These are phyloP conservation scores for Termitomyces sp. DNA, from an alignment of 768 basidiomycete species.

Conservation along the genomic window DNA sequence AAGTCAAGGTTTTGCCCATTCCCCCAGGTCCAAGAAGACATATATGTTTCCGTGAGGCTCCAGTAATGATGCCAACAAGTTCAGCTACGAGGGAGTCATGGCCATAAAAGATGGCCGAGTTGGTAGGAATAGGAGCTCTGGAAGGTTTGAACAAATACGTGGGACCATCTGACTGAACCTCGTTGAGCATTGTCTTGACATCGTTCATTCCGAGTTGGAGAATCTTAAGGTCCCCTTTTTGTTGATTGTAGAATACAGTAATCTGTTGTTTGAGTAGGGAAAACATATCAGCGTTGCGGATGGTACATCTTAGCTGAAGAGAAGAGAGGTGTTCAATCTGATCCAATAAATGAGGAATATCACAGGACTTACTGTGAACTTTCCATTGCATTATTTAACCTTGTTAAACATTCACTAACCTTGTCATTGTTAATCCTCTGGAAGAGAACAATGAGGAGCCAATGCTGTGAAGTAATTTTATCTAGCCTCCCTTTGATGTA, in stretches of 20 bases:
- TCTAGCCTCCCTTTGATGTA: not conserved
- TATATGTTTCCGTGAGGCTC: not conserved
- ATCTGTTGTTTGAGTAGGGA: not conserved
- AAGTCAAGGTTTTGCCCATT: conserved; percentile 36
- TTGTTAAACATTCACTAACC: not conserved
- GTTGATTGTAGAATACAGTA: not conserved
- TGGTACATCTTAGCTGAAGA: not conserved
- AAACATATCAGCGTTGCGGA: not conserved
- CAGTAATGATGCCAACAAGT: not conserved
- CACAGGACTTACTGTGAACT: not conserved
- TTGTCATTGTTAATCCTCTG: not conserved
- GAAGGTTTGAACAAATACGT: not conserved
- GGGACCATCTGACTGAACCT: not conserved
- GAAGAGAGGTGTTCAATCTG: not conserved
- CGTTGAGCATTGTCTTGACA: not conserved
- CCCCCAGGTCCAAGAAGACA: conserved; percentile 22
- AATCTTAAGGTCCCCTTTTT: not conserved
- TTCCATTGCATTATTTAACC: not conserved
- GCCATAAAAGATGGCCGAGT: not conserved
- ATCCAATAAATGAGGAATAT: not conserved
- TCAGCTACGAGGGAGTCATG: not conserved
- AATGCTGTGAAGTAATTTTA: not conserved
- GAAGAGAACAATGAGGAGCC: not conserved
- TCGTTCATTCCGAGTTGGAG: not conserved
- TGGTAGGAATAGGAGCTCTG: not conserved